Conservation (phyloP, 2,329 filamentous ascomycete genomes). For the Colletotrichum magnum region DNA sequence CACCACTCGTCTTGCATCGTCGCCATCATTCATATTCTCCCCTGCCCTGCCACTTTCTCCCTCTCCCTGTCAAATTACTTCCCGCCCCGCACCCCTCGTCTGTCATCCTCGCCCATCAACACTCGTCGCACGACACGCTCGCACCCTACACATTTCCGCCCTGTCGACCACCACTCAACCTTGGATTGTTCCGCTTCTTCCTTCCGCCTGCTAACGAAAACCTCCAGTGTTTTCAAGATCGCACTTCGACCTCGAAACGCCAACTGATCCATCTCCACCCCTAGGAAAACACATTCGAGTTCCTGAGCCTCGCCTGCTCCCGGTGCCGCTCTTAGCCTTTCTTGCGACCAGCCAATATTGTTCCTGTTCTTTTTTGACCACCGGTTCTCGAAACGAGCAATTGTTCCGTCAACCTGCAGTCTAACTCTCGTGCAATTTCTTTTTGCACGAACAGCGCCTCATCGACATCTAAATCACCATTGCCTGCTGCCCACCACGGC, state of each 20-base stretch:
- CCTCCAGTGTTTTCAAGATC: slow-evolving; percentile 15
- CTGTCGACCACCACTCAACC: slow-evolving; percentile 21
- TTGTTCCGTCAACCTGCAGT: slow-evolving; percentile 17
- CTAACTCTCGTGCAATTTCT: slow-evolving; percentile 27
- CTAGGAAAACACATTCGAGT: slow-evolving; percentile 16
- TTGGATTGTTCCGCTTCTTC: slow-evolving; percentile 3
- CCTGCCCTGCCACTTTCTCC: slow-evolving; percentile 38
- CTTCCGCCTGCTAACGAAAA: slow-evolving; percentile 28
- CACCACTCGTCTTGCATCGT: slow-evolving; percentile 40
- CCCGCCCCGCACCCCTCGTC: slow-evolving; percentile 41
- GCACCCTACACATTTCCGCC: slow-evolving; percentile 29
- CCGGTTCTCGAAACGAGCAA: slow-evolving; percentile 28
- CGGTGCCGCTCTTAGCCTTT: slow-evolving; percentile 26
- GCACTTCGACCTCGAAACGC: slow-evolving; percentile 22
- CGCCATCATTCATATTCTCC: slow-evolving; percentile 41
- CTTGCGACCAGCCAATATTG: slow-evolving; percentile 10
- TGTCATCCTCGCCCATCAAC: slow-evolving; percentile 40
- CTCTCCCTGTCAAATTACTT: slow-evolving; percentile 40
- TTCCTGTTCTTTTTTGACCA: neutral
- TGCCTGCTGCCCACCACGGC: slow-evolving; percentile 54
- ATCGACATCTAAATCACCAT: slow-evolving; percentile 10
- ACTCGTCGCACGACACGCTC: slow-evolving; percentile 37
- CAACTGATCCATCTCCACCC: slow-evolving; percentile 1
- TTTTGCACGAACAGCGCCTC: slow-evolving; percentile 21
- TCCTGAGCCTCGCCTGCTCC: slow-evolving; percentile 28